A percentile compares a stretch with the other conserved stretches of the same genome.
Conservation (phyloP, 1,139 yeast species). For the Wickerhamomyces sp. region DNA sequence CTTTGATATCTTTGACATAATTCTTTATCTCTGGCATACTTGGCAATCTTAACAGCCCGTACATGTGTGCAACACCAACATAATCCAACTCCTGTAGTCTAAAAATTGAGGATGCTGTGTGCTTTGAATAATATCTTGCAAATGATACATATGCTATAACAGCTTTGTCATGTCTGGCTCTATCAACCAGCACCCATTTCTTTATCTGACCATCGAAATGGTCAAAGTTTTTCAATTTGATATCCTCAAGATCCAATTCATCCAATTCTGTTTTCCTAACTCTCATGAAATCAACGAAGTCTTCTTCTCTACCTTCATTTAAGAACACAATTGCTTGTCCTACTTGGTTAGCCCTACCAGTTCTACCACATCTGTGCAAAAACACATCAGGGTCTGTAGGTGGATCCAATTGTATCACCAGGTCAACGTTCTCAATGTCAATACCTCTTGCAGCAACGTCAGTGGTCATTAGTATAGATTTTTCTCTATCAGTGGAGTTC, state of each 20-base stretch:
- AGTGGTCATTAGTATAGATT: slow-evolving; percentile 69
- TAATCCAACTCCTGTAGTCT: slow-evolving; percentile 70
- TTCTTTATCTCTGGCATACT: slow-evolving; percentile 85
- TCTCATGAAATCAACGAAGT: slow-evolving; percentile 72
- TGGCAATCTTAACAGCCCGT: slow-evolving; percentile 81
- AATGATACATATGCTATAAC: slow-evolving; percentile 81
- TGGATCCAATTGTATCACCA: slow-evolving; percentile 84
- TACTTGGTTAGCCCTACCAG: slow-evolving; percentile 82
- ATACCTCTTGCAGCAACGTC: slow-evolving; percentile 94
- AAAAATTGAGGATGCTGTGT: slow-evolving; percentile 87
- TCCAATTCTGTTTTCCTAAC: slow-evolving; percentile 62
- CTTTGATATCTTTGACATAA: slow-evolving; percentile 41
- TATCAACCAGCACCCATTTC: slow-evolving; percentile 62
- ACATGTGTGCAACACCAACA: slow-evolving; percentile 65
- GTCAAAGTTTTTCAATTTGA: slow-evolving; percentile 24
- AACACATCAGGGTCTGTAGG: slow-evolving; percentile 89
- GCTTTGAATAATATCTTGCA: slow-evolving; percentile 79
- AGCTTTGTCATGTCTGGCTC: slow-evolving; percentile 78
- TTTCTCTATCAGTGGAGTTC: slow-evolving; percentile 30
- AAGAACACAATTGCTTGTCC: slow-evolving; percentile 78
- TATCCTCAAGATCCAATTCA: slow-evolving; percentile 28
- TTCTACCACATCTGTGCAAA: slow-evolving; percentile 86
- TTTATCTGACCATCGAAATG: slow-evolving; percentile 35
- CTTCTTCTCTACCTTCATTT: slow-evolving; percentile 72
- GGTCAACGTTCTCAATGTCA: slow-evolving; percentile 88